A percentile compares a stretch with the other conserved stretches of the same genome.
These are phyloP conservation scores for Fusarium kyushuense DNA, from an alignment of 2,329 filamentous ascomycete species.

Conservation along the genomic window DNA sequence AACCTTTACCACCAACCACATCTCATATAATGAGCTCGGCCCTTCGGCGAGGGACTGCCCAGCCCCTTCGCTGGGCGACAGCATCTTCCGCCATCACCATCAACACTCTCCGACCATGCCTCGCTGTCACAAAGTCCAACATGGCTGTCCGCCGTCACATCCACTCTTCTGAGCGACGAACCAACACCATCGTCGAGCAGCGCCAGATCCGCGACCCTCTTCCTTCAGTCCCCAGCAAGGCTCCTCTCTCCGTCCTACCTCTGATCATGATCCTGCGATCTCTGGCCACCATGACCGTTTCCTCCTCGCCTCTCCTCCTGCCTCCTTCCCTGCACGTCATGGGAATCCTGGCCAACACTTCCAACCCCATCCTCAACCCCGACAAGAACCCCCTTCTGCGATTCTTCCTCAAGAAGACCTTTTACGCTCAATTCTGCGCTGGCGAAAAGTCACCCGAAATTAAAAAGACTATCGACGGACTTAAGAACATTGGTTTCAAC, in stretches of 20 bases:
- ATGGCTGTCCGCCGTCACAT: constrained; percentile 50
- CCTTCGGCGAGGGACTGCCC: constrained; percentile 46
- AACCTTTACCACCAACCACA: constrained; percentile 15
- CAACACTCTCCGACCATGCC: constrained; percentile 39
- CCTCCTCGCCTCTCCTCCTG: constrained; percentile 77
- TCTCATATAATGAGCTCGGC: constrained; percentile 45
- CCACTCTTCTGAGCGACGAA: constrained; percentile 55
- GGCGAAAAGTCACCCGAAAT: constrained; percentile 81
- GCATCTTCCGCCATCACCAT: constrained; percentile 34
- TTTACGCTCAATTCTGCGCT: constrained; percentile 92
- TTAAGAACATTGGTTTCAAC: constrained; percentile 81
- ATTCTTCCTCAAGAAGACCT: constrained; percentile 80
- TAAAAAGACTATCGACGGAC: constrained; percentile 68
- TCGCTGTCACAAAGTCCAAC: too few species aligned
- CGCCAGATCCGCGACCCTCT: constrained; percentile 50
- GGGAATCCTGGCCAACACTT: constrained; percentile 75
- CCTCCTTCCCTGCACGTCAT: constrained; percentile 77
- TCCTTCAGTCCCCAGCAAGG: constrained; percentile 47
- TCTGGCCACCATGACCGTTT: constrained; percentile 75
- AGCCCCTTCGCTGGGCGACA: constrained; percentile 44
- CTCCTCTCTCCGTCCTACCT: constrained; percentile 75
- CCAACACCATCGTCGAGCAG: constrained; percentile 52
- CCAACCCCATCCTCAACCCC: constrained; percentile 74
- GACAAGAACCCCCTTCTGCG: constrained; percentile 80
- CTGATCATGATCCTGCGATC: constrained; percentile 75